phyloP scores from a whole-genome alignment of 116 monocot genomes.

The Papilionanthe hybrid region DNA sequence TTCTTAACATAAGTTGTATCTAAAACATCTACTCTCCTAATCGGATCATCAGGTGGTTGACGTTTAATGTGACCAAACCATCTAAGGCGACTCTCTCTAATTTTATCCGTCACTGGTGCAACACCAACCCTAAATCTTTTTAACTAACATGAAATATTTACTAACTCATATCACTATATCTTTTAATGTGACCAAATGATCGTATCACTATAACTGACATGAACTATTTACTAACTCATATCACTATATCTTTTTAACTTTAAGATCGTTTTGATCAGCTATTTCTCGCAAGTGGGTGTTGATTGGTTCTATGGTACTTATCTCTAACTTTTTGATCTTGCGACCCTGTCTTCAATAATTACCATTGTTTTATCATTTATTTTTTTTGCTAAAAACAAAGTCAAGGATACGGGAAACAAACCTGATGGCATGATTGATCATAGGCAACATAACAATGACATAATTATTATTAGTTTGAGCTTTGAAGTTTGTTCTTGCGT shows the following conservation, averaged over 20 bases:
- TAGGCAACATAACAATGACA: not conserved
- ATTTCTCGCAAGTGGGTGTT: not conserved
- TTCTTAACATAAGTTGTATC: no score
- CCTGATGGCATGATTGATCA: not conserved
- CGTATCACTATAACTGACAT: no score
- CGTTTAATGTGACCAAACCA: no score
- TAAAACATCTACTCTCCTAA: no score
- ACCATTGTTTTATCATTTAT: not conserved
- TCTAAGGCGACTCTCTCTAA: no score
- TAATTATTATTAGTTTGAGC: not conserved
- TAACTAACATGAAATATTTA: not conserved
- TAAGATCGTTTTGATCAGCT: not conserved
- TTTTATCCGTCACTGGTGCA: no score
- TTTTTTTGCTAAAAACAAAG: not conserved
- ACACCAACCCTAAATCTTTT: no score
- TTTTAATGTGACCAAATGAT: no score
- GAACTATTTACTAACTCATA: not conserved
- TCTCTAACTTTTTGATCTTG: not conserved
- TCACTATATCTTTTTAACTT: not conserved
- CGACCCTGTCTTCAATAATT: not conserved
- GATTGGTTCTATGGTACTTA: not conserved
- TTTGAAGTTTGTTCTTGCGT: not conserved
- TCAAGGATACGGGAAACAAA: not conserved
- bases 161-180: not conserved
- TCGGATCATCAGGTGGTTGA: no score